These are phyloP conservation scores for Neurospora tetraspora DNA, from an alignment of 495 filamentous ascomycete species.

Conservation along the genomic window DNA sequence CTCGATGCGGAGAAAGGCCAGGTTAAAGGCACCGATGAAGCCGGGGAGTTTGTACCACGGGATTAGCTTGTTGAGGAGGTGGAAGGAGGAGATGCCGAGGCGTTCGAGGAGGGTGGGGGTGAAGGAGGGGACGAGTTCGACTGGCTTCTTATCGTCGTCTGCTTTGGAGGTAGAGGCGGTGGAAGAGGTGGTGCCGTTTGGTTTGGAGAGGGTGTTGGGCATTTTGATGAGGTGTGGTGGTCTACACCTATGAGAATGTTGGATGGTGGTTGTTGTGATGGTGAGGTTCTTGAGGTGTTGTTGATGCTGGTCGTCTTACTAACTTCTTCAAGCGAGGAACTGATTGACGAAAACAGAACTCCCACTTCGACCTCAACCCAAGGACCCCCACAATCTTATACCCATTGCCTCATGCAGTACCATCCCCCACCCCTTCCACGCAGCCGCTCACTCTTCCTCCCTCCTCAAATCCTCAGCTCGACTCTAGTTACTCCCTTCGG, in stretches of 20 bases:
- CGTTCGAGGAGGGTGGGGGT: slow-evolving; percentile 13
- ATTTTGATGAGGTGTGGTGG: not conserved
- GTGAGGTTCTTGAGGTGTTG: not conserved
- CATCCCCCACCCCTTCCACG: not conserved
- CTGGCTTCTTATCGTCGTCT: not conserved
- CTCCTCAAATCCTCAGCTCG: not conserved
- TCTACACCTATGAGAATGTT: not conserved
- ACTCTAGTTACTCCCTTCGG: not conserved
- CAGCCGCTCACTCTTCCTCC: not conserved
- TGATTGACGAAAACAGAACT: not conserved
- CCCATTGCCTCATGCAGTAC: not conserved
- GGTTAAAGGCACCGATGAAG: slow-evolving; percentile 27
- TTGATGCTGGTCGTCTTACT: not conserved
- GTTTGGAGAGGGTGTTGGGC: not conserved
- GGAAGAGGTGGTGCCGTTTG: not conserved
- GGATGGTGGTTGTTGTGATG: not conserved
- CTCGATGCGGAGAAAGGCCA: slow-evolving; percentile 28
- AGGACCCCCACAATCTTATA: not conserved
- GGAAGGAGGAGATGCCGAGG: slow-evolving; percentile 20
- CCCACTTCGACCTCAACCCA: not conserved
- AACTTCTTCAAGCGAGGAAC: not conserved
- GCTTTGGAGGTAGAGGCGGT: not conserved
- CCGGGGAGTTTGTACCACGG: slow-evolving; percentile 32
- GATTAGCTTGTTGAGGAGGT: slow-evolving; percentile 24
- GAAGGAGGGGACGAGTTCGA: slow-evolving; percentile 5